phyloP scores from a whole-genome alignment of 371 early-diverging fungal species.

The Coemansia sp. region DNA sequence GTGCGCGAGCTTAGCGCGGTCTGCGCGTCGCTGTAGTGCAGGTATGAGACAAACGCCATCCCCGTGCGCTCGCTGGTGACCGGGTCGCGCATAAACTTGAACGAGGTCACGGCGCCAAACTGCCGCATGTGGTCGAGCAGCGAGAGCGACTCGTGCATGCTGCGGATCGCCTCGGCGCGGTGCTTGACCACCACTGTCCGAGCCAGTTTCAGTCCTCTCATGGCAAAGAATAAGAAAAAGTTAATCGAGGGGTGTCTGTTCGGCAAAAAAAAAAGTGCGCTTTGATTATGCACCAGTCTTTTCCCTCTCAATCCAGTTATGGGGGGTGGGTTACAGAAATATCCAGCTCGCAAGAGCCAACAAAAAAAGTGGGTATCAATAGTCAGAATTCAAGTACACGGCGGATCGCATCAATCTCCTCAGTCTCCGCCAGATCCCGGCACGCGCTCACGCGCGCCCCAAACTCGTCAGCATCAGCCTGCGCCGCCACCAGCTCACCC shows the following conservation, averaged over 20 bases:
- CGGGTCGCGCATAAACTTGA: conserved; percentile 31
- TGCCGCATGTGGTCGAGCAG: conserved; percentile 33
- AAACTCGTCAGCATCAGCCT: conserved; percentile 25
- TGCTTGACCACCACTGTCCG: conserved; percentile 27
- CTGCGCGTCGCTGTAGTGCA: conserved; percentile 16
- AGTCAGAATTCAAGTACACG: not conserved
- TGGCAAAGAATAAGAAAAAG: not conserved
- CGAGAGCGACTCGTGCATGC: conserved; percentile 15
- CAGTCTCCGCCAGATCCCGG: conserved; percentile 3
- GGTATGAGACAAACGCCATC: conserved; percentile 8
- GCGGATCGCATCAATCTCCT: conserved; percentile 25
- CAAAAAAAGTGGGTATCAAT: too few species aligned
- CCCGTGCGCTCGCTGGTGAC: conserved; percentile 35
- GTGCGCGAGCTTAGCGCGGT: conserved; percentile 1
- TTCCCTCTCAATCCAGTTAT: too few species aligned
- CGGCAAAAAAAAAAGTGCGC: too few species aligned
- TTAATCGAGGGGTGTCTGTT: too few species aligned
- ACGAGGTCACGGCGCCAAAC: conserved; percentile 29
- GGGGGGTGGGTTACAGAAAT: too few species aligned
- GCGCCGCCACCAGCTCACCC: conserved; percentile 5
- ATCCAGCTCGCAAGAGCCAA: too few species aligned
- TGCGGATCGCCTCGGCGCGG: conserved; percentile 16
- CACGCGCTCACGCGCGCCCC: conserved; percentile 21
- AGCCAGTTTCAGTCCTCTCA: conserved; percentile 3
- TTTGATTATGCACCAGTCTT: too few species aligned